Evolutionary conservation across 73 alveolate species (phyloP).

Genomic region (Stentor coeruleus): DNA sequence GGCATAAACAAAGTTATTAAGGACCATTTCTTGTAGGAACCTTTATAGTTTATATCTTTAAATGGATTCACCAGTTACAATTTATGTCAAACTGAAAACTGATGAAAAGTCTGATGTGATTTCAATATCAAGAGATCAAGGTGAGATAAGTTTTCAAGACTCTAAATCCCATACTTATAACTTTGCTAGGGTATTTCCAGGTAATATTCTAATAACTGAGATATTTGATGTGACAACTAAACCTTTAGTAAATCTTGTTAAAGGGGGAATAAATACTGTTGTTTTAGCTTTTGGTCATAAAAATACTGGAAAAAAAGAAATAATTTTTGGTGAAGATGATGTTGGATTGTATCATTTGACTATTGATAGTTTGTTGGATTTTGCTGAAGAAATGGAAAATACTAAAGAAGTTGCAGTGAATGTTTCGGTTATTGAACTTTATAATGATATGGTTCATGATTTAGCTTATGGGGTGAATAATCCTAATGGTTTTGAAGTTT

Average conservation of each 20-base stretch:
- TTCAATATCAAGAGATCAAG: not conserved
- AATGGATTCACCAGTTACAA: conserved; percentile 6
- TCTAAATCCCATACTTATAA: not conserved
- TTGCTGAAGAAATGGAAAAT: not conserved
- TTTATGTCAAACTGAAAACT: not conserved
- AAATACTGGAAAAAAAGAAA: not conserved
- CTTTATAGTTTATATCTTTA: too few relatives aligned
- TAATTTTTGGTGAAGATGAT: not conserved
- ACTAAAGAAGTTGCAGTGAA: not conserved
- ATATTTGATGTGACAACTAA: not conserved
- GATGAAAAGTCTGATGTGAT: not conserved
- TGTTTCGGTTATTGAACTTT: not conserved
- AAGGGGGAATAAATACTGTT: not conserved
- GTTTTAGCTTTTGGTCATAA: conserved; percentile 12
- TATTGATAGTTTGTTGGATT: not conserved
- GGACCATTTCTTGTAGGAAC: too few relatives aligned
- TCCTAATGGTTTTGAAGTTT: conserved; percentile 12
- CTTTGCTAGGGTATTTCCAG: conserved; percentile 11
- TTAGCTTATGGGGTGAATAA: conserved; percentile 2
- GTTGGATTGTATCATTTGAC: not conserved
- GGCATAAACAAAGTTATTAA: not conserved
- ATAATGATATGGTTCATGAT: conserved; percentile 10
- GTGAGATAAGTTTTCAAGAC: not conserved
- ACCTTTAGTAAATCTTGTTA: conserved; percentile 13
- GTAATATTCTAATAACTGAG: not conserved